Percentiles rank a stretch among this genome's conserved stretches.
phyloP scores from a whole-genome alignment of 805 yeast genomes.

The Blastobotrys americana region DNA sequence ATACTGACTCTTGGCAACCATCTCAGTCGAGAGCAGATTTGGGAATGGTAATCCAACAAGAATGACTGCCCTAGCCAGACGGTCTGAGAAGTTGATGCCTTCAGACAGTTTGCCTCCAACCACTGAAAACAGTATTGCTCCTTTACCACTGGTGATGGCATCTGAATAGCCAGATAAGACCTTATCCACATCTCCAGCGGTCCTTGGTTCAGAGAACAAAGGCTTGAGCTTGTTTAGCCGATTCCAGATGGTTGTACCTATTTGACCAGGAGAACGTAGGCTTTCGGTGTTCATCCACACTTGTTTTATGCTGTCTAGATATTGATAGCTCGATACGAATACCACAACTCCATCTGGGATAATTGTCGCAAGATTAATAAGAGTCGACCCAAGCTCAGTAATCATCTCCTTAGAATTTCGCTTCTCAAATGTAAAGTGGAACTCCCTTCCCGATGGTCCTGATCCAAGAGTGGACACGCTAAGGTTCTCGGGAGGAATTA shows the following conservation, averaged over 20 bases:
- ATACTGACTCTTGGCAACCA: slow-evolving; percentile 61
- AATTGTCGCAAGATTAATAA: slow-evolving; percentile 36
- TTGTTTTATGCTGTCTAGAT: slow-evolving; percentile 44
- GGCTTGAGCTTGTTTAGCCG: slow-evolving; percentile 31
- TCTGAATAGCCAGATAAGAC: slow-evolving; percentile 46
- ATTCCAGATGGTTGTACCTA: slow-evolving; percentile 17
- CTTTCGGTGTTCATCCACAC: slow-evolving; percentile 44
- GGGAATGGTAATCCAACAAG: slow-evolving; percentile 91
- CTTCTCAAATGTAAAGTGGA: slow-evolving; percentile 65
- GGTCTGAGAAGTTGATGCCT: slow-evolving; percentile 86
- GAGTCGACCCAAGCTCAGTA: slow-evolving; percentile 41
- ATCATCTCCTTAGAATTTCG: slow-evolving; percentile 46
- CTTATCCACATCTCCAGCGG: slow-evolving; percentile 37
- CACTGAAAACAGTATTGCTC: slow-evolving; percentile 71
- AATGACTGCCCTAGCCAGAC: slow-evolving; percentile 77
- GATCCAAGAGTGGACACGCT: slow-evolving; percentile 47
- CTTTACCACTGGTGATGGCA: slow-evolving; percentile 34
- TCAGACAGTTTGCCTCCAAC: slow-evolving; percentile 92
- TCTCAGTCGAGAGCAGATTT: slow-evolving; percentile 72
- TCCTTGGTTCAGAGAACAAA: slow-evolving; percentile 48
- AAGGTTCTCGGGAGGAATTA: slow-evolving; percentile 65
- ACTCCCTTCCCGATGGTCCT: slow-evolving; percentile 25
- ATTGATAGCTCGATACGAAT: slow-evolving; percentile 80
- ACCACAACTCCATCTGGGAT: slow-evolving; percentile 74
- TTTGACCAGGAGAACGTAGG: no score